These are phyloP conservation scores for Cladophialophora immunda DNA, from an alignment of 2,329 filamentous ascomycete species.

Conservation along the genomic window DNA sequence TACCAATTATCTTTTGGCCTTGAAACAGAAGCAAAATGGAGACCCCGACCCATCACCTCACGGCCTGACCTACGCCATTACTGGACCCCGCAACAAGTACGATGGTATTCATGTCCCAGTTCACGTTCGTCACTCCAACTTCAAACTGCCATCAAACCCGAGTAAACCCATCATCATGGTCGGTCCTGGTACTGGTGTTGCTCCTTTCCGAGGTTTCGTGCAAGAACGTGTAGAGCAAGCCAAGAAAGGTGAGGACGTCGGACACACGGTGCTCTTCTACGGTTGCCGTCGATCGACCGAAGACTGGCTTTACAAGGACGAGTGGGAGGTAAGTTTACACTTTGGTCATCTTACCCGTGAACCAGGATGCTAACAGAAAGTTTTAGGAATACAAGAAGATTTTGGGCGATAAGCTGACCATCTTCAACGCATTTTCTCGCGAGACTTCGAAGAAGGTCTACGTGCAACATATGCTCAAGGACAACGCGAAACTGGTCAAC, in stretches of 20 bases:
- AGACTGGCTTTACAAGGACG: conserved; percentile 89
- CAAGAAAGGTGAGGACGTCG: conserved; percentile 80
- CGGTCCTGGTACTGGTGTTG: conserved; percentile 94
- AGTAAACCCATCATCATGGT: conserved; percentile 95
- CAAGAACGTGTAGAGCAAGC: conserved; percentile 90
- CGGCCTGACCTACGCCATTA: conserved; percentile 85
- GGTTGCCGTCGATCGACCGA: conserved; percentile 88
- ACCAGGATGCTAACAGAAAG: conserved; percentile 34
- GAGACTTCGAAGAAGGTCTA: conserved; percentile 90
- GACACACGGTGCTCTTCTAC: conserved; percentile 90
- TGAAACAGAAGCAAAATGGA: conserved; percentile 96
- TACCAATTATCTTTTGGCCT: conserved; percentile 92
- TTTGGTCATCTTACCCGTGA: conserved; percentile 9
- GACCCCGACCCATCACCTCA: conserved; percentile 83
- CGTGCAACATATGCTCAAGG: conserved; percentile 90
- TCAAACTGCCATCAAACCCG: conserved; percentile 96
- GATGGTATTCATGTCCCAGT: conserved; percentile 94
- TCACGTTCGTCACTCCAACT: conserved; percentile 97
- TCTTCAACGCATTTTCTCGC: conserved; percentile 95
- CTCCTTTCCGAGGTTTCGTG: conserved; percentile 93
- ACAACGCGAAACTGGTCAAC: conserved; percentile 84
- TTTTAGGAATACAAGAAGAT: conserved; percentile 79
- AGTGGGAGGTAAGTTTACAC: conserved; percentile 80
- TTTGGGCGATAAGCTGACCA: conserved; percentile 86
- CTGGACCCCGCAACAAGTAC: conserved; percentile 94